phyloP scores from a whole-genome alignment of 495 filamentous ascomycete genomes.

The Cercophora scortea region DNA sequence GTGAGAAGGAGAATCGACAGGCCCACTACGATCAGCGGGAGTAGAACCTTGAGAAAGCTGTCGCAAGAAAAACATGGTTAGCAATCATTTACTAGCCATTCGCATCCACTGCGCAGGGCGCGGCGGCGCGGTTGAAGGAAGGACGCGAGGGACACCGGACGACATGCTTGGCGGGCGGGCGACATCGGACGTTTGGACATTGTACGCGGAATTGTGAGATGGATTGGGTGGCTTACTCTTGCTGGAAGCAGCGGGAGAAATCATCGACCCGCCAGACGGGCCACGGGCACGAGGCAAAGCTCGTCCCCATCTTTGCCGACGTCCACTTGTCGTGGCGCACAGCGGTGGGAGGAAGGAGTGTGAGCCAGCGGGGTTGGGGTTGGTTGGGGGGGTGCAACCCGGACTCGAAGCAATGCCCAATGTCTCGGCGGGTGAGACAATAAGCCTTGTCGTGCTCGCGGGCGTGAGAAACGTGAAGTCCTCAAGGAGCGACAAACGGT shows the following conservation, averaged over 20 bases:
- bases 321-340: neutral
- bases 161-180: too few relatives aligned
- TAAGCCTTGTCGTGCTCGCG: too few relatives aligned
- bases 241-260: slow-evolving; percentile 79
- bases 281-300: slow-evolving; percentile 66
- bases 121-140: neutral
- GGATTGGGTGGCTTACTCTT: slow-evolving; percentile 50
- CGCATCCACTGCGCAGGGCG: neutral
- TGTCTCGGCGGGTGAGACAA: too few relatives aligned
- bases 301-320: neutral
- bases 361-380: neutral
- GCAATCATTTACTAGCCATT: slow-evolving; percentile 12
- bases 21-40: slow-evolving; percentile 65
- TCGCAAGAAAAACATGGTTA: slow-evolving; percentile 3
- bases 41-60: slow-evolving; percentile 77
- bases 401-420: too few relatives aligned
- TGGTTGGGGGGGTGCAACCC: neutral
- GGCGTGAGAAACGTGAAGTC: too few relatives aligned
- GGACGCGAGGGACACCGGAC: neutral
- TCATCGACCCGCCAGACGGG: slow-evolving; percentile 86
- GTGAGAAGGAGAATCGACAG: slow-evolving; percentile 62
- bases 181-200: neutral
- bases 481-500: too few relatives aligned
- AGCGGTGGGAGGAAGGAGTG: too few relatives aligned
- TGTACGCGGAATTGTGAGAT: neutral